Evolutionary conservation across 2,329 filamentous ascomycete species (phyloP).

Genomic region (Penicillium oxalicum): DNA sequence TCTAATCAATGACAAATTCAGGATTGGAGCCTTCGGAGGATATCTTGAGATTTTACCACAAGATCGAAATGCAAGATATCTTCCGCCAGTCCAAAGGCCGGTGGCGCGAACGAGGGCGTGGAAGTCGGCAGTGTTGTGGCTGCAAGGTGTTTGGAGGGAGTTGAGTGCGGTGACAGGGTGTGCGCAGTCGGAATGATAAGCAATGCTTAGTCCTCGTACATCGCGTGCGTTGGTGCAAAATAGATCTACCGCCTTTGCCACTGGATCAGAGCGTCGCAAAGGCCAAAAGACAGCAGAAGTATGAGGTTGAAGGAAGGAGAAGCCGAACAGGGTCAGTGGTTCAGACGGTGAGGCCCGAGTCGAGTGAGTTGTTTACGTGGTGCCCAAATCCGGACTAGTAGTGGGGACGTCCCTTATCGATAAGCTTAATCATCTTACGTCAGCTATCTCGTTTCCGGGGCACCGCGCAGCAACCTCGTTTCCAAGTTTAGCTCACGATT

Average conservation of each 20-base stretch:
- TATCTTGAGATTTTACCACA: not conserved
- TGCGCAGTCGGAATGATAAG: slow-evolving; percentile 11
- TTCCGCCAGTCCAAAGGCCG: not conserved
- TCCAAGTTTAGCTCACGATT: not conserved
- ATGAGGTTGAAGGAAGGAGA: slow-evolving; percentile 3
- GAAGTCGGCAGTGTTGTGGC: not conserved
- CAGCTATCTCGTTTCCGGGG: slow-evolving; percentile 12
- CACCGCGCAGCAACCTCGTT: not conserved
- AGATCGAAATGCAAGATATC: no score
- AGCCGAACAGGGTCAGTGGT: slow-evolving; percentile 9
- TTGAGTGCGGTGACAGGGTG: slow-evolving; percentile 10
- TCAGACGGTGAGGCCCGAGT: slow-evolving; percentile 33
- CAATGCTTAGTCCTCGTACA: slow-evolving; percentile 12
- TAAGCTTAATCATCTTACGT: slow-evolving; percentile 35
- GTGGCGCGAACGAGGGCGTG: not conserved
- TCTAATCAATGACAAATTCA: slow-evolving; percentile 3
- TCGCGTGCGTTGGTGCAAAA: slow-evolving; percentile 4
- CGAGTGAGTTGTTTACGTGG: slow-evolving; percentile 36
- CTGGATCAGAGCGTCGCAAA: not conserved
- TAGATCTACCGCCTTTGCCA: not conserved
- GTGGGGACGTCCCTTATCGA: slow-evolving; percentile 30
- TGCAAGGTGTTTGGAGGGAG: not conserved
- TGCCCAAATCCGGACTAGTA: slow-evolving; percentile 33
- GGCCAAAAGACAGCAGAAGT: slow-evolving; percentile 1
- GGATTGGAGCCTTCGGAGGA: not conserved